Base-by-base conservation (phyloP, 805 yeast species). In the Candida mattraensis region DNA sequence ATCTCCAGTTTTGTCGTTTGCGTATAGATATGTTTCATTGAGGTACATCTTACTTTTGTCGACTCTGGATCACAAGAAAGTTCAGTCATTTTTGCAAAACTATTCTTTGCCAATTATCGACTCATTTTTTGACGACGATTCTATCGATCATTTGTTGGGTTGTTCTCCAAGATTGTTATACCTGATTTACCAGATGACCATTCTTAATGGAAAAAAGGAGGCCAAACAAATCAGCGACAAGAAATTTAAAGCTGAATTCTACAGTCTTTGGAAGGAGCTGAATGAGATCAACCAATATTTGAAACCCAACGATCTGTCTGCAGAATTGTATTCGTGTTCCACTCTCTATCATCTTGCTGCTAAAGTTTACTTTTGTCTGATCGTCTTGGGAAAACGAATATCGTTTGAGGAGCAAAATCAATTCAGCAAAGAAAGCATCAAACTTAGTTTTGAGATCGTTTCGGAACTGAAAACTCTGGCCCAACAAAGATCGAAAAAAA, bases 101-200 rank as follows among this genome's bases (percentile, higher is more conserved):
- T 47, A 50, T 18, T 53, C 58, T 5, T 46, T 60, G 54, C 56
- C 52, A 23, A 36, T 51, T 5, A 48, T 59, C 5, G 53, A 42
- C 15, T 16, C 33, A 5, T 35, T 53, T 19, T 60, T 58, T 34
- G 46, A 48, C 11, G 39, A 28, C 24, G 44, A 42, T 27, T 21
- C 32, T 3, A 46, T 59, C 21, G 65, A 60, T 28, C 54, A 54
- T 22, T 49, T 59, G 54, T 48, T 54, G 35, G 64, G 65, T 3
- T 58, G 63, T 38, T 56, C 64, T 0, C 63, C 64, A 2, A 35
- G 48, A 19, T 35, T 60, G 14, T 24, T 58, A 3, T 25, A 45
- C 22, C 24, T 47, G 7, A 51, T 58, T 8, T 47, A 52, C 33
- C 29, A 50, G 15, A 40, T 53, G 2, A 45, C 51, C 5, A 35